Evolutionary conservation across 148 eudicot species (phyloP).

Genomic region (Vaccinium darrowii): DNA sequence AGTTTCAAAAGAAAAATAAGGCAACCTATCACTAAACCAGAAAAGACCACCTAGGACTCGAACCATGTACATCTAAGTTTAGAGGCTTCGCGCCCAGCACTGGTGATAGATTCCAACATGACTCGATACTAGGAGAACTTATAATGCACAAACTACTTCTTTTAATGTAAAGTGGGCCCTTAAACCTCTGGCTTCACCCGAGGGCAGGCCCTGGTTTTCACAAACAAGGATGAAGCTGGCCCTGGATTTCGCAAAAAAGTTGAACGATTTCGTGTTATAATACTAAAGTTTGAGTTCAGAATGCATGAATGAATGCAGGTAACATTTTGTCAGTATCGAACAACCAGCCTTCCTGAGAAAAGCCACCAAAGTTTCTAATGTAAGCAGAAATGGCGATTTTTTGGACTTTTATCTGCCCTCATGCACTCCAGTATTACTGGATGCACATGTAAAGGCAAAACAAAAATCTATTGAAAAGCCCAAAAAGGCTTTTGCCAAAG

Average conservation of each 20-base stretch:
- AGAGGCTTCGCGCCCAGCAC: too few species aligned
- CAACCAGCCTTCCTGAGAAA: neutral
- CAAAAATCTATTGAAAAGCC: neutral
- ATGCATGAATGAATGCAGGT: neutral
- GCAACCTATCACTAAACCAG: too few species aligned
- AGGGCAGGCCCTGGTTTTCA: too few species aligned
- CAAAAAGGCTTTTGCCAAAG: neutral
- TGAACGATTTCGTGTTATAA: neutral
- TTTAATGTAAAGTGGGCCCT: too few species aligned
- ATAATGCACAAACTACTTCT: too few species aligned
- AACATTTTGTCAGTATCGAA: neutral
- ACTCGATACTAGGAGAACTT: too few species aligned
- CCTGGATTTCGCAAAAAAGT: neutral
- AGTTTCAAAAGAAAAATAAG: too few species aligned
- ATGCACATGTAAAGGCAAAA: neutral
- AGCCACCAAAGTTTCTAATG: neutral
- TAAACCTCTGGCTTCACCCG: too few species aligned
- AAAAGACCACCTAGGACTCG: too few species aligned
- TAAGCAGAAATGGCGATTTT: neutral
- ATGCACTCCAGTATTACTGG: neutral
- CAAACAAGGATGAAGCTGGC: too few species aligned
- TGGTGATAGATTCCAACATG: too few species aligned
- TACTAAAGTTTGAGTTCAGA: neutral
- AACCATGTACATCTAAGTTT: too few species aligned
- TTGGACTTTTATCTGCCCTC: neutral